Base-by-base conservation (phyloP, 352 stramenopile genomes). In the Phytophthora agathidicida region DNA sequence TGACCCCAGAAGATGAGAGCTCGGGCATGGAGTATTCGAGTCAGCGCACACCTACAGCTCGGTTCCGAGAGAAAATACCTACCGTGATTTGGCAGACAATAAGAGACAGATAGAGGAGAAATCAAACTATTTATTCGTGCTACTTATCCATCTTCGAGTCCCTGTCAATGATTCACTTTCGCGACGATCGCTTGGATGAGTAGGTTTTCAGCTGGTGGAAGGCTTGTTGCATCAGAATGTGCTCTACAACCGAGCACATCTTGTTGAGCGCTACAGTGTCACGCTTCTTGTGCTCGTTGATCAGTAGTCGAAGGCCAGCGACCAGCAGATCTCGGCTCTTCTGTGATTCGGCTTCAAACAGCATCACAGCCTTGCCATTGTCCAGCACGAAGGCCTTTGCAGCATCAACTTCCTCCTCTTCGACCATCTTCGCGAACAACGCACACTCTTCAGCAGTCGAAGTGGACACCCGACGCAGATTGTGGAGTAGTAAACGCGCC, bases 291-390 rank as follows among this genome's bases (percentile, higher is more conserved):
- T 83, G 80, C 28, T 88, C 78, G 2, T 75, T 73, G 14, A 85
- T 75, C 7, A 93, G 55, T 42, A 91, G 52, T 10, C 83, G 76
- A 31, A 86, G 71, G 0, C 83, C 83, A 1, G 80, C 80, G 13
- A 91, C 80, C 0, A 93, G 50, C 48, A 93, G 55, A 23, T 93
- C 83, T 19, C 83, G 69, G 8, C 57, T 89, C 68, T 93, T 90
- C 20, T 78, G 49, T 2, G 71, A 77, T 41, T 90, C 83, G 16
- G 78, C 75, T 46, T 89, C 63, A 51, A 88, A 89, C 9, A 89
- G 22, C 36, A 93, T 74, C 8, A 67, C 60, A 10, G 60, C 68
- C 51, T 92, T 88, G n/a, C 71, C 78, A 36, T 88, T 88, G 43
- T 87, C 71, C 24, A 89, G 42, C 10, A 79, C 48, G 51, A 92